Evolutionary conservation across 768 basidiomycete species (phyloP), one percentile per base, ranked within the genome.

Genomic region (Trametes sanguinea): DNA sequence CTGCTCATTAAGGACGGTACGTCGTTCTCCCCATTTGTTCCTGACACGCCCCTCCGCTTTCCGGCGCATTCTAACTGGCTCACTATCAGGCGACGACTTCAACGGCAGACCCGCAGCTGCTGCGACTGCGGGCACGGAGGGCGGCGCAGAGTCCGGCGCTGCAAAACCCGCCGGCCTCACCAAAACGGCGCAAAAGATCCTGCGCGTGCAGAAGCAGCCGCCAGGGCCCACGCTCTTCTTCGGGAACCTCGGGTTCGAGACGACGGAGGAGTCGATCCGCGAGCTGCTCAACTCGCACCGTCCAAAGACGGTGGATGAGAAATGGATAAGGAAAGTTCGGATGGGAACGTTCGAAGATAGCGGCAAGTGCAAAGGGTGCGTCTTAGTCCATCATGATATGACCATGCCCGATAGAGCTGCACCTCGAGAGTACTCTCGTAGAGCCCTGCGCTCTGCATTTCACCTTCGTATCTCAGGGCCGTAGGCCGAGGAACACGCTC

Each of bases 341-440:
- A 83, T 99, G 84, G 95, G 94, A 4, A 95, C 95, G 16, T 99
- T 99, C 66, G 94, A 98, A 72, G 96, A 99, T 74, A 91, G 86
- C 51, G 97, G 96, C 8, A 76, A 85, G 55, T 98, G 96, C 77
- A 99, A 98, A 81, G 96, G 96, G 96, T 97, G 70, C 61, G 82
- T 77, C 1, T n/a, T 30, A 37, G 14, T 9, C 48, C 55, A 17
- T 37, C 17, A 6, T 6, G 10, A 53, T 52, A 11, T 39, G 32
- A 27, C 55, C 13, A 7, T 29, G 17, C 27, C 40, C 17, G 14
- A 40, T 53, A 13, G 16, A n/a, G n/a, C 29, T 27, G 35, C 35
- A 37, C 35, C 22, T 43, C 9, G 42, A 16, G 5, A n/a, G 42
- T 16, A 5, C 14, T 43, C 39, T 4, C n/a, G 42, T 43, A 14